Percentiles rank a stretch among this genome's conserved stretches.
Evolutionary conservation across 2,329 filamentous ascomycete genomes (phyloP).

Genomic region (Sporothrix sp.): DNA sequence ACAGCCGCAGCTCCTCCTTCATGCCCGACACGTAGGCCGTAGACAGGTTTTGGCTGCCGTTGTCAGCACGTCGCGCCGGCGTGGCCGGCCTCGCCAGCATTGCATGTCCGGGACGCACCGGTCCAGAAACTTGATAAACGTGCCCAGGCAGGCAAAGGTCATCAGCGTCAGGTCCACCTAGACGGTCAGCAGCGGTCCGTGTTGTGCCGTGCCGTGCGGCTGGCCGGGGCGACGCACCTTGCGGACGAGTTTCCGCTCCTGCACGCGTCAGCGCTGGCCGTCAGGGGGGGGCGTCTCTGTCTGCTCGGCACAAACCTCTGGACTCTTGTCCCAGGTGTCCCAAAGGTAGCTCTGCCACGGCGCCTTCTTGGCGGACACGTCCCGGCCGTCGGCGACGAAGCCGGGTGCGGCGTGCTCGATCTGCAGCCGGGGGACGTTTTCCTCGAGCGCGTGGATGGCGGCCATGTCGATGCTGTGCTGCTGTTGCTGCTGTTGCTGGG

Average conservation of each 20-base stretch:
- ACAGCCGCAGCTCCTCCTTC: conserved; percentile 15
- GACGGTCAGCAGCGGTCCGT: background rate
- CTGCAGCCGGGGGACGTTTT: conserved; percentile 3
- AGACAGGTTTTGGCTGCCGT: no score
- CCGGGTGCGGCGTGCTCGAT: background rate
- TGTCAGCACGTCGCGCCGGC: no score
- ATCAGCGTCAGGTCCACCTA: conserved; percentile 11
- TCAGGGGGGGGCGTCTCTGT: no score
- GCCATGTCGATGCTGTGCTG: no score
- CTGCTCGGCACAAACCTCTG: no score
- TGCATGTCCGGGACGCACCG: conserved; percentile 2
- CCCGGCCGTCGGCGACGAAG: background rate
- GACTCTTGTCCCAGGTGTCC: conserved; percentile 13
- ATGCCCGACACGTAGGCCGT: conserved; percentile 15
- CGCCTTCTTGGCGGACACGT: background rate
- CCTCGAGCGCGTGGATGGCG: background rate
- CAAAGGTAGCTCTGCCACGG: conserved; percentile 13
- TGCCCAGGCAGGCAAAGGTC: conserved; percentile 11
- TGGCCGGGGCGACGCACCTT: no score
- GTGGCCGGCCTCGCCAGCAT: no score
- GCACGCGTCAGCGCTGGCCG: no score
- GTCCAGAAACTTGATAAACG: conserved; percentile 12
- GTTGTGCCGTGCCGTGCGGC: conserved; percentile 3
- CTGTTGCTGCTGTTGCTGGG: no score
- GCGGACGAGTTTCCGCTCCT: no score